phyloP scores from a whole-genome alignment of 768 basidiomycete genomes.

The Suillus bovinus region DNA sequence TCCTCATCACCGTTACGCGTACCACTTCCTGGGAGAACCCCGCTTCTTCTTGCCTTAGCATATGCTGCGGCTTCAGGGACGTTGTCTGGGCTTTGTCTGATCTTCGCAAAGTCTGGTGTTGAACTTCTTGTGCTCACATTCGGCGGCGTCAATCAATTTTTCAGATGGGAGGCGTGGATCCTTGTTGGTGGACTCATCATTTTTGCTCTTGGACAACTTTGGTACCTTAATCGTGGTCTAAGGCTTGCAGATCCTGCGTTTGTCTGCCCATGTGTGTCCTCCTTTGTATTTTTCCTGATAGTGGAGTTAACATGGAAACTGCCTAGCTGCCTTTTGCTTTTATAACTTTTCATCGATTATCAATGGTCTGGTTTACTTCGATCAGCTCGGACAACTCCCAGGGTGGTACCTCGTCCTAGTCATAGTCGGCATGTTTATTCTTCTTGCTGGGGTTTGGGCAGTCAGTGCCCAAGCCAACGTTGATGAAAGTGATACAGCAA shows the following conservation, averaged over 20 bases:
- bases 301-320: slow-evolving; percentile 7
- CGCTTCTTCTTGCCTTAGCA: slow-evolving; percentile 71
- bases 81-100: slow-evolving; percentile 86
- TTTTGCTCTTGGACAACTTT: slow-evolving; percentile 80
- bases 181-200: slow-evolving; percentile 68
- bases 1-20: slow-evolving; percentile 30
- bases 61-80: slow-evolving; percentile 90
- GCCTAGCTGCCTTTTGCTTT: slow-evolving; percentile 85
- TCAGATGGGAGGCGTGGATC: slow-evolving; percentile 83
- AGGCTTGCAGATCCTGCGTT: slow-evolving; percentile 81
- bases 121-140: slow-evolving; percentile 83
- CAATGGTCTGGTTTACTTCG: slow-evolving; percentile 87
- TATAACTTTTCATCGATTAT: slow-evolving; percentile 93
- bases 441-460: slow-evolving; percentile 88
- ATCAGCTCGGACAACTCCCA: slow-evolving; percentile 76
- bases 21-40: slow-evolving; percentile 40
- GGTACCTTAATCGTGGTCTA: slow-evolving; percentile 82
- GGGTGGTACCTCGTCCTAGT: slow-evolving; percentile 75
- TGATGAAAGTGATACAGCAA: slow-evolving; percentile 40
- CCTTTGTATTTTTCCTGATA: background rate
- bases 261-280: slow-evolving; percentile 76
- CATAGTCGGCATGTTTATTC: slow-evolving; percentile 68
- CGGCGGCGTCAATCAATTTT: slow-evolving; percentile 76
- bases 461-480: slow-evolving; percentile 72
- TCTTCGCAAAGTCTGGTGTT: slow-evolving; percentile 93